Percentiles rank a stretch among this genome's conserved stretches.
phyloP scores from a whole-genome alignment of 257 asterid species.

The Euphrasia confusa region DNA sequence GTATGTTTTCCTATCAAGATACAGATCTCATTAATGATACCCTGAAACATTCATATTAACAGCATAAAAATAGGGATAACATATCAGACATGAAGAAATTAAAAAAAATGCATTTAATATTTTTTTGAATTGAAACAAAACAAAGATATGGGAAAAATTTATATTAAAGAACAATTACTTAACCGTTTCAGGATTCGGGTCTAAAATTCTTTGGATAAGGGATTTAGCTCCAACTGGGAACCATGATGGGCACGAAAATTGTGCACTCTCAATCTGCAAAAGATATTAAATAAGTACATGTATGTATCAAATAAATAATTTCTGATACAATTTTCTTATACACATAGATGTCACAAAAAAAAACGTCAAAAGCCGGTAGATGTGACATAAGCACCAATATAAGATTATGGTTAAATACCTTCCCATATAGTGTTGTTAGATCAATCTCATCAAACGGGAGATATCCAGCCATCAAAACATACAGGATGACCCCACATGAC shows the following conservation, averaged over 20 bases:
- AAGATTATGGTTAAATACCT: constrained; percentile 46
- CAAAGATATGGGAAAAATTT: neutral
- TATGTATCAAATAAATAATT: constrained; percentile 10
- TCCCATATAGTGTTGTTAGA: constrained; percentile 83
- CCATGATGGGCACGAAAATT: constrained; percentile 89
- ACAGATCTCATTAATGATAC: constrained; percentile 9
- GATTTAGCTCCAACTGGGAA: constrained; percentile 95
- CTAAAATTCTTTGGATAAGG: constrained; percentile 72
- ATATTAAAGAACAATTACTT: constrained; percentile 26
- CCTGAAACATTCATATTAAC: constrained; percentile 7
- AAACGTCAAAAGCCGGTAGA: constrained; percentile 12
- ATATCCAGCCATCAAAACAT: constrained; percentile 93
- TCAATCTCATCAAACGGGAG: constrained; percentile 99
- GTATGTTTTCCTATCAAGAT: neutral
- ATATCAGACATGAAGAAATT: neutral
- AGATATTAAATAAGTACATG: constrained; percentile 11
- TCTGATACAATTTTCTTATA: constrained; percentile 12
- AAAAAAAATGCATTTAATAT: constrained; percentile 9
- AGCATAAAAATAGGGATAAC: neutral
- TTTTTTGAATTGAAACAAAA: constrained; percentile 2
- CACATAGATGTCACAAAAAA: neutral
- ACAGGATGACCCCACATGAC: constrained; percentile 98
- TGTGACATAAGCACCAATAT: neutral
- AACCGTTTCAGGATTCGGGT: constrained; percentile 83
- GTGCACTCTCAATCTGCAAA: constrained; percentile 88